Evolutionary conservation across 176 grass and related monocot species (phyloP).

Genomic region (Eleusine coracana): DNA sequence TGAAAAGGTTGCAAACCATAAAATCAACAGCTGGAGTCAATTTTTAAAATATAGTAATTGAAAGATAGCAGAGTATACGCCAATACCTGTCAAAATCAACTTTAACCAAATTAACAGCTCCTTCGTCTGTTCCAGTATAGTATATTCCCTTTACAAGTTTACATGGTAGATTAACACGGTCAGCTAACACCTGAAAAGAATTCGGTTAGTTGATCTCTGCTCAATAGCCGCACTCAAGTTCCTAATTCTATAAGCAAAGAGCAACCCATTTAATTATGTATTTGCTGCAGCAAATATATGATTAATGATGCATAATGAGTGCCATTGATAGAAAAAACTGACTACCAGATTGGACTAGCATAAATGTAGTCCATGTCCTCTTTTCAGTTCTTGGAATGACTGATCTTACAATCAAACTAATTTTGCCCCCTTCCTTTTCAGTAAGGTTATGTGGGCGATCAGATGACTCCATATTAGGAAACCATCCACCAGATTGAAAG

Average conservation of each 20-base stretch:
- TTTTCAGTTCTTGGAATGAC: not conserved
- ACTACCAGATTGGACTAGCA: not conserved
- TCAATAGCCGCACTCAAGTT: not conserved
- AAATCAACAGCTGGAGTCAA: conserved; percentile 27
- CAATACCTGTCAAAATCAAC: conserved; percentile 82
- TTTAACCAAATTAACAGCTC: conserved; percentile 97
- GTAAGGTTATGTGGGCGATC: not conserved
- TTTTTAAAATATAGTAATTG: conserved; percentile 11
- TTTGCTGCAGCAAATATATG: not conserved
- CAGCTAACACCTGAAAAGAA: conserved; percentile 88
- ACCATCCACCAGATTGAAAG: not conserved
- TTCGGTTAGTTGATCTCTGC: conserved; percentile 35
- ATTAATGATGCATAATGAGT: not conserved
- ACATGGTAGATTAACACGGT: conserved; percentile 85
- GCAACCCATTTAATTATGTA: conserved; percentile 21
- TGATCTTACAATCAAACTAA: not conserved
- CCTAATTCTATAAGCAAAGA: conserved; percentile 25
- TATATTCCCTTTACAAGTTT: conserved; percentile 96
- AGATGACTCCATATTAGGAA: not conserved
- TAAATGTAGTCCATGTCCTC: not conserved
- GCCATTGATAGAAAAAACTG: conserved; percentile 21
- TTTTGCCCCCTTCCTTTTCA: not conserved
- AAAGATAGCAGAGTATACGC: conserved; percentile 32
- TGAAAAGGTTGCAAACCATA: conserved; percentile 33
- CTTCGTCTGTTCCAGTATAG: conserved; percentile 93